Base-by-base conservation (phyloP, 2,329 filamentous ascomycete genomes). In the Diaporthe sp. region DNA sequence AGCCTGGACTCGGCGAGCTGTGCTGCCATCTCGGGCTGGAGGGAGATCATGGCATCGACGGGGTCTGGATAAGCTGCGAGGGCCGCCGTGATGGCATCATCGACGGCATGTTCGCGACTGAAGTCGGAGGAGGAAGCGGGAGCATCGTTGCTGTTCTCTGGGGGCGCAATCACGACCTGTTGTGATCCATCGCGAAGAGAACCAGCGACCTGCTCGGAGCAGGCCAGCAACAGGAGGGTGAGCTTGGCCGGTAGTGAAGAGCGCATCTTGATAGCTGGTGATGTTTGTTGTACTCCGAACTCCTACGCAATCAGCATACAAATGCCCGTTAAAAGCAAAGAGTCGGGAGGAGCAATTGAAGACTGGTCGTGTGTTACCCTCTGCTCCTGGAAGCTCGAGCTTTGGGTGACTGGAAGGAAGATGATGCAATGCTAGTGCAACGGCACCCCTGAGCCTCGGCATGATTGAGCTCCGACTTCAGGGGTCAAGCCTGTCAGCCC, bases 1-100 rank as follows among this genome's bases (percentile, higher is more conserved):
- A 94, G 84, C 77, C 86, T 89, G 74, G 86, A 85, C 77, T 89
- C 87, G 30, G 78, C 38, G 9, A 76, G 72, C n/a, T 75, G 55
- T 19, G 47, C 73, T 30, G 75, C 73, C 64, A 72, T 25, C 9
- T 73, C 75, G 7, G 75, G 75, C 33, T 67, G 75, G 17, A 76
- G 61, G n/a, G 64, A 72, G 42, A 72, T 55, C 38, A 76, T 33
- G 35, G 75, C 75, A 15, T 72, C 69, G 17, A 76, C 72, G 0
- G 73, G 75, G 33, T 75, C 73, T 19, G 54, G 6, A 30, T 76
- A 38, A 2, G 69, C 64, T 12, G 47, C 55, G 12, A 76, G 45
- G 12, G 73, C 73, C 2, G 73, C 75, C 1, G 70, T 55, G 25
- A 76, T 76, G 13, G 50, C 15, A 7, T 74, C 72, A n/a, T 76